Base-by-base conservation (phyloP, 345 rosid genomes). In the Euphorbia lathyris region DNA sequence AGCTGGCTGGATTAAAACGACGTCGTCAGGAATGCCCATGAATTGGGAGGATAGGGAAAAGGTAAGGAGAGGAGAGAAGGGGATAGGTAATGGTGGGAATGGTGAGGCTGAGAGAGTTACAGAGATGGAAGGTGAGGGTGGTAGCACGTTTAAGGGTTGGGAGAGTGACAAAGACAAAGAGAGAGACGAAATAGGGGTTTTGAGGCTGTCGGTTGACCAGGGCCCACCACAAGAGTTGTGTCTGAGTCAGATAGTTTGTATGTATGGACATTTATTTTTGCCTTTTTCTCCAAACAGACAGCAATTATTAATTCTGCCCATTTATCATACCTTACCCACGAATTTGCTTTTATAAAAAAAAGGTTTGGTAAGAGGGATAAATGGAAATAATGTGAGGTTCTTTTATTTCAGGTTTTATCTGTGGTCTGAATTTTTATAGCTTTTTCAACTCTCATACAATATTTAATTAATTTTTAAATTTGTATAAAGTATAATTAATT, bases 11-110 rank as follows among this genome's bases (percentile, higher is more conserved):
- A 90, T 69, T 19, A 88, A 68, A 32, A 90, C 93, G 70, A 87
- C 83, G 57, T 90, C 97, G 66, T 85, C 91, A 36, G 77, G 83
- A 57, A 84, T 84, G 9, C 93, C 91, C 97, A 87, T 64, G 85
- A 2, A 0, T 19, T 1, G n/a, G 4, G 56, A 11, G 29, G 23
- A 52, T 38, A 19, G 30, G 17, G n/a, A n/a, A n/a, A n/a, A n/a
- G n/a, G n/a, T n/a, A n/a, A n/a, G n/a, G n/a, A n/a, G 5, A 19
- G 56, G 13, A 4, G 62, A 40, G 7, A 53, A 38, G 12, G 6
- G 27, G 3, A 14, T 14, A 26, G 65, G 52, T 14, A 9, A 45
- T 12, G 1, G 34, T 22, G 10, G 40, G 48, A 9, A 34, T 17
- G 14, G 19, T 32, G n/a, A 20, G 30, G 56, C 47, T 32, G 36